Conservation (phyloP, 2,329 filamentous ascomycete genomes). For the Podosphaera leucotricha region DNA sequence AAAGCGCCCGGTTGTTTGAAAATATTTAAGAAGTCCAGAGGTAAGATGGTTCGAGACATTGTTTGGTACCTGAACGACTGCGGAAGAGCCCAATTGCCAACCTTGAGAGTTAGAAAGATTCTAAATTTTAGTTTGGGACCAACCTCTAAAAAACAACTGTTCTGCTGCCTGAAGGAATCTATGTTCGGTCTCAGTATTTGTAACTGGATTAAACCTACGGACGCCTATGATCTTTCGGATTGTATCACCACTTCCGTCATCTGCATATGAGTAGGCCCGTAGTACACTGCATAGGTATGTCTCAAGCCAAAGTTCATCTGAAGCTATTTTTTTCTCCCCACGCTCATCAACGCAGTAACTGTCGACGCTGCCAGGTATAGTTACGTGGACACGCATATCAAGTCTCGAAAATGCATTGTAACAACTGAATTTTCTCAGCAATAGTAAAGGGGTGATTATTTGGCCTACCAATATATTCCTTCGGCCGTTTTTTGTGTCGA, state of each 20-base stretch:
- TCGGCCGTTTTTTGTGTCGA: constrained; percentile 65
- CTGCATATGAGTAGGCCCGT: constrained; percentile 85
- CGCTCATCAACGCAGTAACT: constrained; percentile 95
- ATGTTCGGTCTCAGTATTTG: constrained; percentile 94
- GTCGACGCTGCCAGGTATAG: constrained; percentile 87
- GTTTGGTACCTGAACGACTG: constrained; percentile 91
- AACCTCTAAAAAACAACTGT: constrained; percentile 81
- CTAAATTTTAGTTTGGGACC: constrained; percentile 2
- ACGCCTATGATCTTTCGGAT: constrained; percentile 97
- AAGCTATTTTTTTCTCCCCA: constrained; percentile 80
- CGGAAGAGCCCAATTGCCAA: constrained; percentile 89
- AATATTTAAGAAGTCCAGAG: constrained; percentile 80
- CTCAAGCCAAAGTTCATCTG: constrained; percentile 88
- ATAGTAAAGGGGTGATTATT: constrained; percentile 3
- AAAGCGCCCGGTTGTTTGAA: constrained; percentile 83
- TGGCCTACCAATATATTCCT: constrained; percentile 67
- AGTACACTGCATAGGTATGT: constrained; percentile 92
- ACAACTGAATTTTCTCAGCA: constrained; percentile 30
- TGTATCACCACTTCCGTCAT: constrained; percentile 79
- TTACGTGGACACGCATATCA: constrained; percentile 96
- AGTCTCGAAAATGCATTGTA: constrained; percentile 98
- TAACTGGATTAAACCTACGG: constrained; percentile 87
- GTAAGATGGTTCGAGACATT: constrained; percentile 91
- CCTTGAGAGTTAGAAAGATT: constrained; percentile 25
- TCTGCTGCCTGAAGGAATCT: constrained; percentile 88